Evolutionary conservation across 495 filamentous ascomycete species (phyloP), one percentile per base, ranked within the genome.

Genomic region (Xylaria bambusicola): DNA sequence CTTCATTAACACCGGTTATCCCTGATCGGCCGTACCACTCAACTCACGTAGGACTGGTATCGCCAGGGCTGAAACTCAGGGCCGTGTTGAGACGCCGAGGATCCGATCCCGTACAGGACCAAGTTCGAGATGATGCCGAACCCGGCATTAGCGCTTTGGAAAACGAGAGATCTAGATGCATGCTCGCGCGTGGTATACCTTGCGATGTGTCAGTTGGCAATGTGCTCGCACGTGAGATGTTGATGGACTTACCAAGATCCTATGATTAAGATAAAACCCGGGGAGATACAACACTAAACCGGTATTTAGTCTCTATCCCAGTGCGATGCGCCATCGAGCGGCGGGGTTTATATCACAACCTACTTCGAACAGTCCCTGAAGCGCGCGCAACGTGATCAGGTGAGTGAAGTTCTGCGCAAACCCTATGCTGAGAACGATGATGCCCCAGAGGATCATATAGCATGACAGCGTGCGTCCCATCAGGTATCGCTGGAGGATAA

Each of bases 71-170:
- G 62, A 17, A 76, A 69, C 3, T 68, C 63, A 35, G 66, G 58
- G 4, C 66, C 60, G 26, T 67, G 58, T 18, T n/a, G 21, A 21
- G 74, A 64, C 6, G 66, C 58, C 2, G 64, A 44, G 4, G 65
- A 63, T n/a, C 73, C 73, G 38, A 76, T 76, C 10, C 72, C 72
- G 59, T 74, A 74, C n/a, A 78, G 62, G 17, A 68, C 62, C 18
- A 69, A 55, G 41, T 72, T 67, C 23, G 67, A 72, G 21, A 77
- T 60, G 38, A 76, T 65, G 33, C 76, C 75, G 49, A 78, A 69
- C 24, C 71, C 61, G 41, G 76, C 78, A 10, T 77, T 79, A 9
- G 76, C 61, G 35, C 72, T 60, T 58, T 77, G 73, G 69, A 74
- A 79, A 54, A 77, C 58, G 7, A 80, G 58, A 4, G 73, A 56